Evolutionary conservation across 164 flowering plant genomes (phyloP), one percentile per base, ranked within the genome.

Genomic region (Cinnamomum micranthum): DNA sequence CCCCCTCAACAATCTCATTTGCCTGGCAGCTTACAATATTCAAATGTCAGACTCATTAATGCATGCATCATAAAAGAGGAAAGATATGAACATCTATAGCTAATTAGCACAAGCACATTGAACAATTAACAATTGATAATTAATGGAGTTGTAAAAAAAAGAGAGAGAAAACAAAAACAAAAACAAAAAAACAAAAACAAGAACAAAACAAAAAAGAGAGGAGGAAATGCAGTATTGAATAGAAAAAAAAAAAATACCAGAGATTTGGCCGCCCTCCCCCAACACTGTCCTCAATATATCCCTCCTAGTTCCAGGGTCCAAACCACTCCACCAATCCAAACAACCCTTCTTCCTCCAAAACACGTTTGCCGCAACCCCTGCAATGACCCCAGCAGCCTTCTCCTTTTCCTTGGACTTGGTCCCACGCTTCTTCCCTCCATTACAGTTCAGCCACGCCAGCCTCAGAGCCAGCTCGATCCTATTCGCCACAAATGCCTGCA

Each of bases 341-440:
- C 93, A 89, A 35, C 95, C 97, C 67, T 86, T 95, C 82, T 89
- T 90, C 91, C 97, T 89, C 93, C 93, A 91, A 81, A 77, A 93
- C 73, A 86, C 87, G 84, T 93, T 95, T 0, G 90, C 93, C 2
- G 90, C 91, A 3, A 88, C 71, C 2, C 94, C 95, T 0, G 88
- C 84, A 55, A 20, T 15, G 2, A 76, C 85, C 35, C 47, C 80
- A 14, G 76, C 35, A 31, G 35, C 35, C 35, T 31, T 31, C 35
- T 31, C 77, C 81, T 86, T 87, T 80, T 88, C 95, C 69, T 88
- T 92, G 84, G 85, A 71, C 76, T 88, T 93, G 69, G 76, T 86
- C 31, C 91, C 94, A 66, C 87, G 84, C 73, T 80, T 91, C 86
- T 84, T 91, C 70, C 87, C 87, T 63, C 69, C 82, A 72, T 71